Percentiles rank a stretch among this genome's conserved stretches.
phyloP scores from a whole-genome alignment of 495 filamentous ascomycete genomes.

The Penicillium arizonense region DNA sequence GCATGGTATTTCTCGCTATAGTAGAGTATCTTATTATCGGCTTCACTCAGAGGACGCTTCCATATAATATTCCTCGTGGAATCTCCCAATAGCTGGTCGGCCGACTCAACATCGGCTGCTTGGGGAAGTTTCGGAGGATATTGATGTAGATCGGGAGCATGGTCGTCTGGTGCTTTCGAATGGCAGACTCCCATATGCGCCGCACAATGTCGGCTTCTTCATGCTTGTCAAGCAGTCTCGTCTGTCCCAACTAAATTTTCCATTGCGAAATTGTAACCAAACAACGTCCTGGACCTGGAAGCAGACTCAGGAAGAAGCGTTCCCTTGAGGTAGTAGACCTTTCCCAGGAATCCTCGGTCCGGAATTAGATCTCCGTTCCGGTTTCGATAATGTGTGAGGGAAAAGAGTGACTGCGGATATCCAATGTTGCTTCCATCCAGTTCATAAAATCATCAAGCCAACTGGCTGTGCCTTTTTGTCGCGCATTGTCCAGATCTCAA shows the following conservation, averaged over 20 bases:
- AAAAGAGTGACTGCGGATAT: no score
- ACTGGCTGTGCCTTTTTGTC: no score
- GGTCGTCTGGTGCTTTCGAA: constrained; percentile 3
- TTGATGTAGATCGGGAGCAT: constrained; percentile 16
- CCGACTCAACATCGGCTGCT: no score
- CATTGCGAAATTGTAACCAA: constrained; percentile 21
- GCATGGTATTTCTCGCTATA: not conserved
- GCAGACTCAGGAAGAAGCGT: no score
- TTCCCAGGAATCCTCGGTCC: no score
- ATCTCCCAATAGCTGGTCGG: constrained; percentile 10
- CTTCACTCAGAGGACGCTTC: not conserved
- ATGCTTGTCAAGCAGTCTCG: not conserved
- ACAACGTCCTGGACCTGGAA: constrained; percentile 2
- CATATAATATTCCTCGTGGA: constrained; percentile 11
- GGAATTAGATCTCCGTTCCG: no score
- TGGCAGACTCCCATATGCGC: constrained; percentile 20
- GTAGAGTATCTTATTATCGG: not conserved
- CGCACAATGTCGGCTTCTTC: constrained; percentile 17
- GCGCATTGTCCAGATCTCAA: no score
- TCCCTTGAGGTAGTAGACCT: no score
- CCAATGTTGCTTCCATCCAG: no score
- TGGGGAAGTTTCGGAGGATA: constrained; percentile 16
- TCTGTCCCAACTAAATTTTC: constrained; percentile 21
- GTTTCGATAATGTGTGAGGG: no score
- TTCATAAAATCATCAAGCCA: no score